Base-by-base conservation (phyloP, 345 rosid genomes). In the Combretum micranthum region DNA sequence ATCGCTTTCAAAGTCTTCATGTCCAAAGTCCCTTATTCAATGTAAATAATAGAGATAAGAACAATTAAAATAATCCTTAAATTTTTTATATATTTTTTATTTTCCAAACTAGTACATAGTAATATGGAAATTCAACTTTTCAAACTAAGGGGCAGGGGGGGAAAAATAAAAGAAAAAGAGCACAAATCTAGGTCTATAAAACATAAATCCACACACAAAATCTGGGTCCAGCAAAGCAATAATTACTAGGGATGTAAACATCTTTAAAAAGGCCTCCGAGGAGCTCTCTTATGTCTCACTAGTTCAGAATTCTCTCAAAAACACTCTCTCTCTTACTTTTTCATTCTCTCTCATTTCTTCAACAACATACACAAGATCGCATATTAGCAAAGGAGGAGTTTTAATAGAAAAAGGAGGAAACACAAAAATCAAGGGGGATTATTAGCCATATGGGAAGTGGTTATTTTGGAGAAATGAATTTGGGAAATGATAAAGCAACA, bases 191-290 rank as follows among this genome's bases (percentile, higher is more conserved):
- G 72, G 88, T 70, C 55, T 72, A 66, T 74, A 73, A 67, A 37
- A 61, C 66, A 71, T 60, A 63, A 26, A 61, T 63, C 74, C 55
- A 70, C 69, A 68, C 73, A 63, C 74, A 76, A 69, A 86, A 86
- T 93, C 91, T 72, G 84, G 26, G 81, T 84, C 87, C 98, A 88
- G 94, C 93, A 79, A 83, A 69, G 93, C 98, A 86, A 80, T 78
- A 71, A 80, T 86, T 75, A 75, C 73, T 75, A 42, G 42, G 26
- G 32, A 51, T 25, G 48, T 22, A 32, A 32, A 32, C 39, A 32
- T 32, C 39, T 32, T 32, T 32, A 32, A 32, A 32, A 32, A 32
- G 39, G 9, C 39, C 39, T 32, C 9, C 39, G 5, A 32, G 39
- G 39, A 32, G 39, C 5, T 32, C 39, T 32, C 39, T 54, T 20